These are phyloP conservation scores for Zea luxurians DNA, from an alignment of 176 grass and related monocot genomes.

Conservation along the genomic window DNA sequence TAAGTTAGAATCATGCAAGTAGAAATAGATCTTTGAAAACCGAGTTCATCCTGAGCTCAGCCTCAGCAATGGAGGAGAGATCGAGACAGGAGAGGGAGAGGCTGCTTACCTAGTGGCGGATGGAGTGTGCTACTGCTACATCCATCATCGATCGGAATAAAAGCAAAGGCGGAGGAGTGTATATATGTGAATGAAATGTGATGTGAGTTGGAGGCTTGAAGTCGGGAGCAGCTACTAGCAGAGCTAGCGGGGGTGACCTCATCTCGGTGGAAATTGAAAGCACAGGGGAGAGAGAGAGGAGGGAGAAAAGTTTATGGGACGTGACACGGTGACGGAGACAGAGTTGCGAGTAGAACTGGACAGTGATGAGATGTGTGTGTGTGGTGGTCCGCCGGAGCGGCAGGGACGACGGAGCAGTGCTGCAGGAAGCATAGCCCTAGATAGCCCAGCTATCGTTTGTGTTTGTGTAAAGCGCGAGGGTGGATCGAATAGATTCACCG, in stretches of 20 bases:
- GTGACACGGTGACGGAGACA: constrained; percentile 50
- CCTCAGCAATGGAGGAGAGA: background rate
- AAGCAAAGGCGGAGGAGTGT: background rate
- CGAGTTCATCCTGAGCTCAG: constrained; percentile 22
- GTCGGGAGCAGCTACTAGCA: background rate
- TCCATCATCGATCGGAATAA: background rate
- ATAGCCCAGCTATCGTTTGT: constrained; percentile 10
- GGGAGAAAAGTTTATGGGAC: constrained; percentile 30
- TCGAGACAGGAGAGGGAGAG: background rate
- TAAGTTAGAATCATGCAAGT: too few species aligned
- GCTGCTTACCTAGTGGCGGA: constrained; percentile 32
- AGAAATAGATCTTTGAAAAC: too few species aligned
- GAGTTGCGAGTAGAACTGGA: constrained; percentile 21
- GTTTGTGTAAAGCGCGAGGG: constrained; percentile 4
- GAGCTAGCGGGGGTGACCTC: background rate
- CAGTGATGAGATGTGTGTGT: constrained; percentile 18
- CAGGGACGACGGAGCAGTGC: constrained; percentile 14
- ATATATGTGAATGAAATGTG: constrained; percentile 32
- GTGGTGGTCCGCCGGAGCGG: constrained; percentile 15
- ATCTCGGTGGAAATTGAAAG: constrained; percentile 42
- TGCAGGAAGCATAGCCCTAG: background rate
- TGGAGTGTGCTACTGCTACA: constrained; percentile 30
- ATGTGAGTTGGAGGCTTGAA: constrained; percentile 29
- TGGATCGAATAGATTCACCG: constrained; percentile 1
- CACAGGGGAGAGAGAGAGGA: too few species aligned